Base-by-base conservation (phyloP, 2,329 filamentous ascomycete genomes). In the Colletotrichum theobromicola region DNA sequence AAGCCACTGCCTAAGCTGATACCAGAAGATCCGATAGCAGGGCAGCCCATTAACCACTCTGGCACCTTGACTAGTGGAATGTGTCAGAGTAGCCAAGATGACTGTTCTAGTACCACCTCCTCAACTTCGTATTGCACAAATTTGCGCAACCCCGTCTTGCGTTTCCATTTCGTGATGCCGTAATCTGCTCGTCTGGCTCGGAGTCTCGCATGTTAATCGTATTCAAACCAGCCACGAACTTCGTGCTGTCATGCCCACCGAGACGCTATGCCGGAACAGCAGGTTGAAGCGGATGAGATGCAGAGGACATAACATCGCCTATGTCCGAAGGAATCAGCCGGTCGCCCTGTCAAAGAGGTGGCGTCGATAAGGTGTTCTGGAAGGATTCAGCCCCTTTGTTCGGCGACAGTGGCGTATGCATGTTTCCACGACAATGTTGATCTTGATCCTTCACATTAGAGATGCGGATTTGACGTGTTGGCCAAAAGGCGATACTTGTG, bases 31-130 rank as follows among this genome's bases (percentile, higher is more conserved):
- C 42, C 9, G 42, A 67, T 74, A 74, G 72, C 72, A 74, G 72
- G 72, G 72, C 72, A 74, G 72, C 72, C 72, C 72, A 74, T 74
- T 74, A 74, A 74, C 72, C 72, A 74, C 72, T 74, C 72, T 74
- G 72, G 72, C 72, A 74, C 72, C 72, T 74, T 74, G 72, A 74
- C 72, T 7, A 16, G 3, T 35, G 10, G 1, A 12, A 10, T 18
- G 7, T n/a, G n/a, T n/a, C n/a, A n/a, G n/a, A n/a, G n/a, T n/a
- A n/a, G n/a, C n/a, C n/a, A n/a, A n/a, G n/a, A n/a, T n/a, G n/a
- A n/a, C n/a, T n/a, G n/a, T n/a, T n/a, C n/a, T n/a, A n/a, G 37
- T 46, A 46, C 18, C 42, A 9, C n/a, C n/a, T n/a, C n/a, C n/a
- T n/a, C n/a, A n/a, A n/a, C n/a, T n/a, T n/a, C n/a, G n/a, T n/a